Conservation (phyloP, 768 basidiomycete genomes). For the Omphalotus guepiniiformis region DNA sequence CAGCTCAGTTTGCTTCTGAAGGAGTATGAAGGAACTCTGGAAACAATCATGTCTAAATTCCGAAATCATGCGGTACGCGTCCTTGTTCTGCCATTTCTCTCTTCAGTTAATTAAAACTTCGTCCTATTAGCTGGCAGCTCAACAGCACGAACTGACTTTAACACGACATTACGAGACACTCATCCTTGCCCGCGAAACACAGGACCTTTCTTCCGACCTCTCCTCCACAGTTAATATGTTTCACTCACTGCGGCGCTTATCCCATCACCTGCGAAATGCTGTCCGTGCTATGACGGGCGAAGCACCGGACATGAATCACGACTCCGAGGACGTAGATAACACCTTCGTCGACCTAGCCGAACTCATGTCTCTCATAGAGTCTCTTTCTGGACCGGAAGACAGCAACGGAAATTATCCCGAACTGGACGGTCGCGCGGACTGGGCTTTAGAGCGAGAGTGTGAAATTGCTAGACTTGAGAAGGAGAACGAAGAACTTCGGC, state of each 20-base stretch:
- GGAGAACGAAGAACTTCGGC: constrained; percentile 80
- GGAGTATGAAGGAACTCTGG: constrained; percentile 93
- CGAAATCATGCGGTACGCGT: constrained; percentile 79
- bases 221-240: constrained; percentile 55
- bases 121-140: constrained; percentile 70
- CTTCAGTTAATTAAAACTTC: constrained; percentile 10
- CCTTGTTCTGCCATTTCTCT: not conserved
- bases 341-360: constrained; percentile 33
- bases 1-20: constrained; percentile 85
- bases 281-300: constrained; percentile 69
- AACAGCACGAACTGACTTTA: constrained; percentile 83
- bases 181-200: constrained; percentile 60
- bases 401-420: constrained; percentile 25
- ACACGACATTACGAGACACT: constrained; percentile 88
- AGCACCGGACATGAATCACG: constrained; percentile 40
- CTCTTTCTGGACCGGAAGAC: constrained; percentile 29
- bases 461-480: constrained; percentile 79
- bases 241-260: constrained; percentile 67
- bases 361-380: constrained; percentile 37
- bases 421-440: constrained; percentile 56
- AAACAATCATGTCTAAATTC: constrained; percentile 96
- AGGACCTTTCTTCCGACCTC: constrained; percentile 51
- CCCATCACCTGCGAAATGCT: constrained; percentile 66
- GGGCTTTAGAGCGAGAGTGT: constrained; percentile 82
- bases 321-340: constrained; percentile 42